Conservation (phyloP, 2,329 filamentous ascomycete species). For the Penicillium sp. region DNA sequence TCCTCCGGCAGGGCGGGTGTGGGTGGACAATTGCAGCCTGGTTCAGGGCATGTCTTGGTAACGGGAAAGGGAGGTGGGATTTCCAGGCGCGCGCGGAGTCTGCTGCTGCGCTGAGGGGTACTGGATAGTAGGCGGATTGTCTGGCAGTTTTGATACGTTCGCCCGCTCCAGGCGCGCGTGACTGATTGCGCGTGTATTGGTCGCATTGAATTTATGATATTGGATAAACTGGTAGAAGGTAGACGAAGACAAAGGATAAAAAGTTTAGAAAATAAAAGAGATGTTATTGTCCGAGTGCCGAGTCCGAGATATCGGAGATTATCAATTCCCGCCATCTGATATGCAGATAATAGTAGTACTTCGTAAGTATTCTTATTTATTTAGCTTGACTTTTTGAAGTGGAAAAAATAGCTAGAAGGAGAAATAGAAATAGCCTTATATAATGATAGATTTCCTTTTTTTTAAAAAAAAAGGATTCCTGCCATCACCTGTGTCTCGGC, state of each 20-base stretch:
- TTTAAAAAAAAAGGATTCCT: too few relatives aligned
- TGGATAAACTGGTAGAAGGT: neutral
- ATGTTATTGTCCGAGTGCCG: slow-evolving; percentile 13
- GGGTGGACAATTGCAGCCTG: slow-evolving; percentile 72
- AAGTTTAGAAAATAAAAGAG: neutral
- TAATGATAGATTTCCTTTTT: too few relatives aligned
- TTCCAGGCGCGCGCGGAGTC: slow-evolving; percentile 29
- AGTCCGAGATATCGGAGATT: slow-evolving; percentile 19
- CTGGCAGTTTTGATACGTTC: slow-evolving; percentile 3
- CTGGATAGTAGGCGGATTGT: slow-evolving; percentile 23
- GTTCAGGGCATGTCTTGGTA: slow-evolving; percentile 64
- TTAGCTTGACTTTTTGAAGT: too few relatives aligned
- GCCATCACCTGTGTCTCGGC: too few relatives aligned
- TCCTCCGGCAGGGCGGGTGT: slow-evolving; percentile 68
- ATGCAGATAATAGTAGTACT: too few relatives aligned
- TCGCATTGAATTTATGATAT: slow-evolving; percentile 13
- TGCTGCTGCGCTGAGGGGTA: slow-evolving; percentile 17
- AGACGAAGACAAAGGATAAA: neutral
- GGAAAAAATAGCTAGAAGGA: too few relatives aligned
- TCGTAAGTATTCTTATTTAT: too few relatives aligned
- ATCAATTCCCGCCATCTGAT: slow-evolving; percentile 1
- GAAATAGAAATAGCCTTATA: too few relatives aligned
- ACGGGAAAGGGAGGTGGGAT: slow-evolving; percentile 48
- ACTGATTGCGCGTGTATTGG: slow-evolving; percentile 13
- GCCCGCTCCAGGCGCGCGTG: slow-evolving; percentile 14